Conservation (phyloP, 106 monocot species). For the Xerophyta viscosa region DNA sequence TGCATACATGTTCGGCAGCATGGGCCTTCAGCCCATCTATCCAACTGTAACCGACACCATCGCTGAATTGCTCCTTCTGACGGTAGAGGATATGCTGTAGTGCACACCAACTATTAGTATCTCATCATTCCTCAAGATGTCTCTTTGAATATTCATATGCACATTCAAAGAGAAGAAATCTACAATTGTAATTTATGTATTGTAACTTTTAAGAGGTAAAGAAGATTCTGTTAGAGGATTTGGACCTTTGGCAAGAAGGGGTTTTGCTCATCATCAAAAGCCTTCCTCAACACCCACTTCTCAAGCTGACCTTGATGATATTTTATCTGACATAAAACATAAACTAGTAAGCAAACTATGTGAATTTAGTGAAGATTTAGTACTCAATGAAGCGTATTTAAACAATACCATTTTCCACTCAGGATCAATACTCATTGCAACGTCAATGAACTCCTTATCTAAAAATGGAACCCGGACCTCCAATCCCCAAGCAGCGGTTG, state of each 20-base stretch:
- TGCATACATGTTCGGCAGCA: constrained; percentile 75
- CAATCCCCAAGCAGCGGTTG: constrained; percentile 39
- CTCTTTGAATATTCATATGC: too few relatives aligned
- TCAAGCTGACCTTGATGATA: constrained; percentile 80
- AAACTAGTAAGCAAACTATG: too few relatives aligned
- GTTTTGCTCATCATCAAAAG: constrained; percentile 85
- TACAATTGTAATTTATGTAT: too few relatives aligned
- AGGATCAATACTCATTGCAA: constrained; percentile 44
- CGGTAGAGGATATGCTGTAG: constrained; percentile 97
- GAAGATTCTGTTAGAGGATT: neutral
- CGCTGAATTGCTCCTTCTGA: constrained; percentile 98
- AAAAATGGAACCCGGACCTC: constrained; percentile 42
- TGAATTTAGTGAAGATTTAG: neutral
- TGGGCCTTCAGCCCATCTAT: constrained; percentile 97
- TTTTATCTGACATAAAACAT: constrained; percentile 58
- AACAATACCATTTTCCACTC: constrained; percentile 42
- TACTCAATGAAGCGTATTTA: too few relatives aligned
- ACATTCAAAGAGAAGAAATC: too few relatives aligned
- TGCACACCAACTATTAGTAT: too few relatives aligned
- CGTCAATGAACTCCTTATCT: constrained; percentile 28
- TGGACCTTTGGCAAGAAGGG: constrained; percentile 91
- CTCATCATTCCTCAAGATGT: too few relatives aligned
- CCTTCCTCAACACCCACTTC: constrained; percentile 96
- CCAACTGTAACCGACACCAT: constrained; percentile 98
- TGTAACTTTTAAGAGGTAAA: neutral